Evolutionary conservation across 306 rosid genomes (phyloP), one percentile per base, ranked within the genome.

Genomic region (Cotoneaster glaucophyllus): DNA sequence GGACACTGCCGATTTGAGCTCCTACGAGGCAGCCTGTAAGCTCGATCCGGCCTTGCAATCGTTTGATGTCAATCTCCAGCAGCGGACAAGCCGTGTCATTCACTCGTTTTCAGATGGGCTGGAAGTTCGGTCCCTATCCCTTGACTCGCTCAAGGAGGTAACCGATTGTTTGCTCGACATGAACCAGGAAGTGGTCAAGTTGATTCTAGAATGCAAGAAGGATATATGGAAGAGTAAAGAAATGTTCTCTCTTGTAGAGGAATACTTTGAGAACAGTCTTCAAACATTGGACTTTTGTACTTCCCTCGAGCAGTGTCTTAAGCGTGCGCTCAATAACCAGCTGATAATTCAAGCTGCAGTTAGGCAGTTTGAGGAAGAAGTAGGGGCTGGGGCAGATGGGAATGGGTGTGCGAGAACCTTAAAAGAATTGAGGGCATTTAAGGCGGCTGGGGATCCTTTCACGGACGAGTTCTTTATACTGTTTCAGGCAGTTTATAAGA

Each of bases 21-120:
- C 96, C n/a, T 95, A 95, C 29, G 98, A 92, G 77, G 82, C 86
- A 50, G 97, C 92, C 17, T 90, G 97, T 71, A 69, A 44, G 80
- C 71, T 63, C 3, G 97, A 95, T 70, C 87, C 90, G 0, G 85
- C 80, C 84, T 84, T 95, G 64, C 90, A 83, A 67, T 76, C 92
- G 52, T 86, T 95, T 11, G 98, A 95, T 67, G 90, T 83, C 13
- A 68, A 75, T 67, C 77, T 95, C 80, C 95, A 78, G 26, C 87
- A 84, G 84, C 87, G 87, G 17, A 92, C 97, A 56, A 85, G 62
- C 74, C 84, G 91, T 70, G 97, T 82, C 45, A 85, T 95, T 61
- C 80, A 68, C 83, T 90, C 96, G 0, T 87, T 95, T 12, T 84
- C 93, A 41, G 39, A 64, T 4, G 93, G 96, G 66, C 79, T 87